Conservation (phyloP, 2,329 filamentous ascomycete species). For the Tolypocladium inflatum region DNA sequence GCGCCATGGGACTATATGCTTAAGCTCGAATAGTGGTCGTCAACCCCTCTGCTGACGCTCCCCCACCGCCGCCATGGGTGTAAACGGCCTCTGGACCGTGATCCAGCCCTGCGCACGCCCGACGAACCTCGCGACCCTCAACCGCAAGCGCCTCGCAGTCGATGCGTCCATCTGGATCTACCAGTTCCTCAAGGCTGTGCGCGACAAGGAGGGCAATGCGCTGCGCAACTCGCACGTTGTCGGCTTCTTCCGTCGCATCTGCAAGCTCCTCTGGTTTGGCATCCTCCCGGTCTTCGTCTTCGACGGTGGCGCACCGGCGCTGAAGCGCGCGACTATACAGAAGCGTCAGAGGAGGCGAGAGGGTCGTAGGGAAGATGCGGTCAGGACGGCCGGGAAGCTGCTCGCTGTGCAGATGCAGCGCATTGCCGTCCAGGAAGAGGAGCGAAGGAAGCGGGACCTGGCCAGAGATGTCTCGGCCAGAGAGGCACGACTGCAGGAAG, state of each 20-base stretch:
- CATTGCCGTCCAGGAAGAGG: constrained; percentile 73
- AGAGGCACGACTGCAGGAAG: constrained; percentile 42
- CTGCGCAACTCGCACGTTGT: constrained; percentile 92
- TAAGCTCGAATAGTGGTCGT: background rate
- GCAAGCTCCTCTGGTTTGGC: constrained; percentile 93
- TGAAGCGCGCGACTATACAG: constrained; percentile 87
- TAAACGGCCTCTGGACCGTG: constrained; percentile 95
- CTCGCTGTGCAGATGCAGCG: constrained; percentile 92
- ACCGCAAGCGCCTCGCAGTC: constrained; percentile 90
- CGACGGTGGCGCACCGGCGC: constrained; percentile 81
- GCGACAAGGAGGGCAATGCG: constrained; percentile 96
- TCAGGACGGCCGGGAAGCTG: constrained; percentile 80
- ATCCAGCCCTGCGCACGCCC: constrained; percentile 91
- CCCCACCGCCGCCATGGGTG: constrained; percentile 60
- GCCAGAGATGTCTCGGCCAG: constrained; percentile 29
- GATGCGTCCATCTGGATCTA: constrained; percentile 99
- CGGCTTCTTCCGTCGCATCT: constrained; percentile 96
- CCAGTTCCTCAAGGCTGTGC: constrained; percentile 96
- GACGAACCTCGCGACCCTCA: constrained; percentile 91
- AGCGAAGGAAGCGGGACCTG: constrained; percentile 44
- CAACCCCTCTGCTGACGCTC: background rate
- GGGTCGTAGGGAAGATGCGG: constrained; percentile 85
- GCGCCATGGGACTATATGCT: background rate
- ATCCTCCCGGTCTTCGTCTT: constrained; percentile 97
- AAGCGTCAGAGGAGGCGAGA: constrained; percentile 71